Conservation (phyloP, 2,329 filamentous ascomycete species). For the Penicillium paneum region DNA sequence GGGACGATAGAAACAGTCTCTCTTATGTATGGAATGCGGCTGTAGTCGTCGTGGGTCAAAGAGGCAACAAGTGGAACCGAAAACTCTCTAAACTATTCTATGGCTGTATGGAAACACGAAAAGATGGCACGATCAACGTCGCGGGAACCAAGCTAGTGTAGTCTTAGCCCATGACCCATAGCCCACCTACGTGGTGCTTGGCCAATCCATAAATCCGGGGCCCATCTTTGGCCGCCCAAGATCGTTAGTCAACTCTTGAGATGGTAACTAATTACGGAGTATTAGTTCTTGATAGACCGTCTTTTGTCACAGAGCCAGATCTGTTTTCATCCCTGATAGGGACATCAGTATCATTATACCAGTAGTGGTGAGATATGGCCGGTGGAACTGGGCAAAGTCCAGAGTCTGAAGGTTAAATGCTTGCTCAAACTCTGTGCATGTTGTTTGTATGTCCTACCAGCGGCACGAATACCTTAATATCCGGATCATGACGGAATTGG, state of each 20-base stretch:
- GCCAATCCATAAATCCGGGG: too few species aligned
- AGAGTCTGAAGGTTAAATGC: not conserved
- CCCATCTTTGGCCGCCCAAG: too few species aligned
- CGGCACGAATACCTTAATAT: not conserved
- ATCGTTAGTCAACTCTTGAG: too few species aligned
- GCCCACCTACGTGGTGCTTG: too few species aligned
- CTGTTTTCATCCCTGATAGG: not conserved
- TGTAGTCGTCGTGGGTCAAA: not conserved
- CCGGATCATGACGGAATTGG: not conserved
- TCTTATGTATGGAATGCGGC: not conserved
- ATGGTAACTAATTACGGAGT: too few species aligned
- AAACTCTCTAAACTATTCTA: too few species aligned
- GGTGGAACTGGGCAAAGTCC: not conserved
- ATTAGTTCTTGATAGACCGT: too few species aligned
- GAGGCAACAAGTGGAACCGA: too few species aligned
- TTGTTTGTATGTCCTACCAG: not conserved
- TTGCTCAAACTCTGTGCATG: not conserved
- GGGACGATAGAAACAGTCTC: not conserved
- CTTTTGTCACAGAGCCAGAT: not conserved
- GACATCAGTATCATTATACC: not conserved
- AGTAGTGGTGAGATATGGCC: not conserved
- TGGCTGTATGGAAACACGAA: too few species aligned
- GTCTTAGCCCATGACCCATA: too few species aligned
- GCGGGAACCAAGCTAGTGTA: too few species aligned
- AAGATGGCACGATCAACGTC: too few species aligned